Evolutionary conservation across 2,329 filamentous ascomycete species (phyloP), one percentile per base, ranked within the genome.

Genomic region (Bipolaris sorokiniana): DNA sequence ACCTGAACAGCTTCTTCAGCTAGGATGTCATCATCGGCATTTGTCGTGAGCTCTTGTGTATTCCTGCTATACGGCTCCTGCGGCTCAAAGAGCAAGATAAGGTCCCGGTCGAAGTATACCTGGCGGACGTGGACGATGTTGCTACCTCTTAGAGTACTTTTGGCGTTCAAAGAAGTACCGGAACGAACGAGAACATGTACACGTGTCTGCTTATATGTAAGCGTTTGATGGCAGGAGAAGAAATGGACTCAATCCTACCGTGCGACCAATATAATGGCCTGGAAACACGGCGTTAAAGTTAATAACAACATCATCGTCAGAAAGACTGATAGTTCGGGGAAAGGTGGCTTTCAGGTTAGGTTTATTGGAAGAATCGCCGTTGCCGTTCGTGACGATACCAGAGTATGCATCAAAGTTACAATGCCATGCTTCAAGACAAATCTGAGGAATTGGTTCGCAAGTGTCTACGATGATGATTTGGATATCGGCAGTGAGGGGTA

Each of bases 381-480:
- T 80, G 51, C 78, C 76, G 48, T 53, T 64, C 13, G 77, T 74
- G 2, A 73, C 63, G 34, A 83, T 67, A 36, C 71, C 71, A 11
- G 63, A 66, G 62, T 73, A 73, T 7, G 72, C 70, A 42, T 71
- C 71, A 37, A 65, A 65, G 59, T 76, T 77, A 67, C 74, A 76
- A 64, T 79, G 78, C 83, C 84, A 86, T 62, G 84, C 80, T 64
- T 86, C 83, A n/a, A 85, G 67, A 55, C 77, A 82, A 9, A 78
- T 76, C 48, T 81, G 70, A 1, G 79, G 62, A 1, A 85, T 77
- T 6, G 81, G 79, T 65, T 83, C 73, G 72, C 83, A 86, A 3
- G 83, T 85, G 44, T 79, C 75, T 34, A 83, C 77, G 57, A 86
- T 83, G 49, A 85, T 77, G 53, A 86, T 76, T 68, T 85, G 83